Evolutionary conservation across 179 eudicot species (phyloP).

Genomic region (Actinidia arguta): DNA sequence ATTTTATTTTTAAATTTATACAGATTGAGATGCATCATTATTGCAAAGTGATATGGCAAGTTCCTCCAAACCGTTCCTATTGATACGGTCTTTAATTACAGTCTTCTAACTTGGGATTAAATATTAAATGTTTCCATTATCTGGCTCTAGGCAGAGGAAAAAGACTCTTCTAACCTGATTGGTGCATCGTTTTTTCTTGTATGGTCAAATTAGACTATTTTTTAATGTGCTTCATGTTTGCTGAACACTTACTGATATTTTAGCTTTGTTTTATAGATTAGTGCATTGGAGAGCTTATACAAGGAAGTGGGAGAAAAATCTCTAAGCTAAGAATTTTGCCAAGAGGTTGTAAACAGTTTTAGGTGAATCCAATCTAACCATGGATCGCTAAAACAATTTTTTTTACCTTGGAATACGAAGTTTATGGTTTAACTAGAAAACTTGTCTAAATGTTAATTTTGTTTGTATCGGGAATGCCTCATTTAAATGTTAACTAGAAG

Average conservation of each 20-base stretch:
- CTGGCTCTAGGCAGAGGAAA: not conserved
- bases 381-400: not conserved
- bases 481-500: too few relatives aligned
- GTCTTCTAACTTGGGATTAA: not conserved
- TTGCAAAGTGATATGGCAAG: not conserved
- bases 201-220: not conserved
- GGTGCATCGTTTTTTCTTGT: not conserved
- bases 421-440: not conserved
- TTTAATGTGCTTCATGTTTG: not conserved
- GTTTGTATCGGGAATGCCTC: slow-evolving; percentile 24
- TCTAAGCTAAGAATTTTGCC: slow-evolving; percentile 56
- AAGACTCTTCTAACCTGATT: not conserved
- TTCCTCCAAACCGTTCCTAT: not conserved
- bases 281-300: slow-evolving; percentile 68
- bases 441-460: slow-evolving; percentile 4
- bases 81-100: not conserved
- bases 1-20: not conserved
- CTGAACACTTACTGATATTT: not conserved
- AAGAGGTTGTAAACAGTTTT: slow-evolving; percentile 75
- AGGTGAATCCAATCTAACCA: slow-evolving; percentile 44
- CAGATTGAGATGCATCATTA: not conserved
- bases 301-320: slow-evolving; percentile 59
- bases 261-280: slow-evolving; percentile 36
- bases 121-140: not conserved
- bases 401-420: not conserved